Evolutionary conservation across 179 eudicot species (phyloP), one percentile per base, ranked within the genome.

Genomic region (Vitellaria paradoxa): DNA sequence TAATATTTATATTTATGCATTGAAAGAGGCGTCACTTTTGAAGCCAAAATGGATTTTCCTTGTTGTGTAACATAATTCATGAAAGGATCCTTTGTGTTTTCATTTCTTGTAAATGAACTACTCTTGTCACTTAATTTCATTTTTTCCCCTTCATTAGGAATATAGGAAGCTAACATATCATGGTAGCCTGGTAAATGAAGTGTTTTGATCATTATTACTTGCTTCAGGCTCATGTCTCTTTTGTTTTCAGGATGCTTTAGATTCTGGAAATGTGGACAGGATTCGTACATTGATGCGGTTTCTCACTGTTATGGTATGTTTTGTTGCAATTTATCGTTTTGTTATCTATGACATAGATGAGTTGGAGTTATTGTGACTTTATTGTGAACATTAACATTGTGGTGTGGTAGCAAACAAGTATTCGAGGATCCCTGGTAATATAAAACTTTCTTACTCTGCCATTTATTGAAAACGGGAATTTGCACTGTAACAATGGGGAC

Each of bases 231-330:
- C 15, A 52, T 40, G 73, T 46, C 62, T 84, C 75, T 53, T 80
- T 26, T 74, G 21, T 79, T 84, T 86, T 64, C 92, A 96, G 95
- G 93, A 77, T 70, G 95, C 98, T 69, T 84, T 96, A 20, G 88
- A 82, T 73, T 75, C 61, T 71, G 99, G 87, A 79, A 80, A 88
- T 77, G 94, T 97, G 78, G 91, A 89, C 86, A 85, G 84, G 82
- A 90, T 92, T 74, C 98, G 98, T 69, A 83, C 94, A 79, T 78
- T 88, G 76, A 55, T 96, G 83, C 92, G 99, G 52, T 91, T 94
- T 81, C 71, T 94, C 42, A 94, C 99, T 74, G 97, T 81, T 82
- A 82, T 96, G 97, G 97, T 94, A 92, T 20, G 90, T 78, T 78
- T 57, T 66, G 8, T 1, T 61, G 40, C 40, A 14, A 62, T 74